Evolutionary conservation across 2,329 filamentous ascomycete species (phyloP).

Genomic region (Aspergillus sp.): DNA sequence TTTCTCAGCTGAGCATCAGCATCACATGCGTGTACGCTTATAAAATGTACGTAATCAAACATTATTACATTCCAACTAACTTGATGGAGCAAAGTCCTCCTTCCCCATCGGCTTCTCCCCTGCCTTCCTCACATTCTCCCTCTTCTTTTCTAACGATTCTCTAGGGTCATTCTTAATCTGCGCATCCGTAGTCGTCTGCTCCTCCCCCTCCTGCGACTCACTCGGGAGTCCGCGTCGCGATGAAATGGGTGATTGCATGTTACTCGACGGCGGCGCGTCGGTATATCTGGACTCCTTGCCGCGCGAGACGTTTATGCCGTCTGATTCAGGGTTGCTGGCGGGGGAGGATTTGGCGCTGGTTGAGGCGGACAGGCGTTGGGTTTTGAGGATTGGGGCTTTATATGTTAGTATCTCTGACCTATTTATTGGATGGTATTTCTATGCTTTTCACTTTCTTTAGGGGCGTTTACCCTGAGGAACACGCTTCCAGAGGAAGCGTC

Average conservation of each 20-base stretch:
- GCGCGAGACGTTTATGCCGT: neutral
- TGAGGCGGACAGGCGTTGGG: neutral
- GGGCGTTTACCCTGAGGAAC: neutral
- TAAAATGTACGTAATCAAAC: neutral
- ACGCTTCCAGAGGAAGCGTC: neutral
- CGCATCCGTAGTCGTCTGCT: constrained; percentile 4
- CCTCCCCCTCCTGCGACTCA: constrained; percentile 6
- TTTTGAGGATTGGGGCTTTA: too few species aligned
- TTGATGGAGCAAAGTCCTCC: neutral
- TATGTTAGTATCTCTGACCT: too few species aligned
- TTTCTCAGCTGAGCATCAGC: too few species aligned
- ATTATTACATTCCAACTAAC: neutral
- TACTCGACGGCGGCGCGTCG: neutral
- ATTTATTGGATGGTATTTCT: neutral
- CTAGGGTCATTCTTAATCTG: constrained; percentile 5
- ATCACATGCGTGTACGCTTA: too few species aligned
- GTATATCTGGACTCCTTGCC: neutral
- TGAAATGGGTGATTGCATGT: neutral
- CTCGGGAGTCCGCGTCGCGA: constrained; percentile 1
- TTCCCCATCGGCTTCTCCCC: neutral
- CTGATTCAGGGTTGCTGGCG: neutral
- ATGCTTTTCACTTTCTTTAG: neutral
- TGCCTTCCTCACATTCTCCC: neutral
- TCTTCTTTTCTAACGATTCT: constrained; percentile 1
- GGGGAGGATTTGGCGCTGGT: neutral